Conservation (phyloP, 768 basidiomycete genomes). For the Phanerochaete carnosa region DNA sequence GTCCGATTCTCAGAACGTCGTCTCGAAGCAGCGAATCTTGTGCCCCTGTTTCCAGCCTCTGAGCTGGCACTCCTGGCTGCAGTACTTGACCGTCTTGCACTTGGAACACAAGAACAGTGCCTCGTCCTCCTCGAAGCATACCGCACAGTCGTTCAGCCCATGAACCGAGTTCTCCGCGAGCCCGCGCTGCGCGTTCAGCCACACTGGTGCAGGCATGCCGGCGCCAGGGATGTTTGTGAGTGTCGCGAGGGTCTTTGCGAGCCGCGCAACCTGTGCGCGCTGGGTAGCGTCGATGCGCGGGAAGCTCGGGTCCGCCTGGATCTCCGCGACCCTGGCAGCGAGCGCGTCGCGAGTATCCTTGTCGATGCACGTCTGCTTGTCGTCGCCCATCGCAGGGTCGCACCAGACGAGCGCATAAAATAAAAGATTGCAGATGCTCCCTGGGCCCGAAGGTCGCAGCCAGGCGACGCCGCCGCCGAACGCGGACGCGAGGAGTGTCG, state of each 20-base stretch:
- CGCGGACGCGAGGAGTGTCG: constrained; percentile 2
- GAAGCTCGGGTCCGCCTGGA: not conserved
- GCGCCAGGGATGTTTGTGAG: not conserved
- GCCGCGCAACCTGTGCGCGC: not conserved
- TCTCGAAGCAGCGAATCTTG: constrained; percentile 4
- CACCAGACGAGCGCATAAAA: constrained; percentile 1
- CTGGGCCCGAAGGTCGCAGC: not conserved
- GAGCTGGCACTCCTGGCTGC: not conserved
- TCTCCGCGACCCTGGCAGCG: not conserved
- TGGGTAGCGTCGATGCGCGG: not conserved
- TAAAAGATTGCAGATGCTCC: not conserved
- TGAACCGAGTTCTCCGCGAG: not conserved
- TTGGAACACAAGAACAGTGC: not conserved
- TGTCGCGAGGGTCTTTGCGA: not conserved
- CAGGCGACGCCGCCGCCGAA: not conserved
- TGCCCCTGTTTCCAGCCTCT: not conserved
- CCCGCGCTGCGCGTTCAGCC: not conserved
- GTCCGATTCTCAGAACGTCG: not conserved
- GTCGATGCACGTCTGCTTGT: not conserved
- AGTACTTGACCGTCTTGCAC: constrained; percentile 9
- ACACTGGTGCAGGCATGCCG: not conserved
- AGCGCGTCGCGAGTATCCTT: not conserved
- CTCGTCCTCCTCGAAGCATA: not conserved
- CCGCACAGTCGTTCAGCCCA: not conserved
- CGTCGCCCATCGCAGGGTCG: constrained; percentile 2